Conservation (phyloP, 495 filamentous ascomycete genomes). For the Penicillium pulvis region DNA sequence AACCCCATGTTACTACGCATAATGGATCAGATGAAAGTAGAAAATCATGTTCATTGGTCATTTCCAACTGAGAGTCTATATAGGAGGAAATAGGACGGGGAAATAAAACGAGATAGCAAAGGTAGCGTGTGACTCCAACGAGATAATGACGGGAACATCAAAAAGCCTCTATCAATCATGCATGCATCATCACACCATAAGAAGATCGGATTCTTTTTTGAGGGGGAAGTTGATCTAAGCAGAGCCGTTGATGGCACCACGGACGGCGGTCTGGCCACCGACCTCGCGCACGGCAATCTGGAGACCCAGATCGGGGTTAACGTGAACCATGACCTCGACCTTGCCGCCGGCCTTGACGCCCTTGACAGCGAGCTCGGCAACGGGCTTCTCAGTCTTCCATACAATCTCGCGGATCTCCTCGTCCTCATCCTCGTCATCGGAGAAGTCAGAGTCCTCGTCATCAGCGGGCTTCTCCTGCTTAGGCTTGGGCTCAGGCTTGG, state of each 20-base stretch:
- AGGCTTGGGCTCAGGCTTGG: constrained; percentile 75
- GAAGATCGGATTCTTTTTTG: constrained; percentile 26
- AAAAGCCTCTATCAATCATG: constrained; percentile 37
- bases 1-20: not conserved
- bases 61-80: constrained; percentile 27
- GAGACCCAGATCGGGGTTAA: constrained; percentile 73
- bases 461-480: constrained; percentile 64
- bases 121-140: constrained; percentile 23
- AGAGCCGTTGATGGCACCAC: constrained; percentile 63
- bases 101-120: constrained; percentile 19
- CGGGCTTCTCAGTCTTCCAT: constrained; percentile 83
- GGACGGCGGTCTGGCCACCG: constrained; percentile 80
- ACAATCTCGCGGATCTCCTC: constrained; percentile 85
- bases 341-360: constrained; percentile 85
- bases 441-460: constrained; percentile 67
- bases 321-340: constrained; percentile 90
- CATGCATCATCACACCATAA: constrained; percentile 39
- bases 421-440: constrained; percentile 70
- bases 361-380: constrained; percentile 84
- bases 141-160: constrained; percentile 26
- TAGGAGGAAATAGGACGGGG: constrained; percentile 4
- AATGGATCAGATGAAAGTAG: not conserved
- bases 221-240: constrained; percentile 28
- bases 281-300: constrained; percentile 82
- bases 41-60: constrained; percentile 22